These are phyloP conservation scores for Knufia fluminis DNA, from an alignment of 2,329 filamentous ascomycete genomes.

Conservation along the genomic window DNA sequence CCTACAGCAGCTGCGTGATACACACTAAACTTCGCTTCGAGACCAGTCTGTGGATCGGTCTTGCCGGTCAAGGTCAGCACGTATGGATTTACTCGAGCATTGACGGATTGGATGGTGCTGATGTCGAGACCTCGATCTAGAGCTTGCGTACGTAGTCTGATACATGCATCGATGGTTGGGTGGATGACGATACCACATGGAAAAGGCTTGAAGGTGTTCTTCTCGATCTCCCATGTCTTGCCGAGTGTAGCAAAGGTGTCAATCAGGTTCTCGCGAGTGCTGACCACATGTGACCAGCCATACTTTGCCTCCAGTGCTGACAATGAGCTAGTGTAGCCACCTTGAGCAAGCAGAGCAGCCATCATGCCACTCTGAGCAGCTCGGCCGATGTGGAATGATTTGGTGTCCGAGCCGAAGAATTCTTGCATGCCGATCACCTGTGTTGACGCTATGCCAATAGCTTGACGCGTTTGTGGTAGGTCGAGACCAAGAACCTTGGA, in stretches of 20 bases:
- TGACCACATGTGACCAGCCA: constrained; percentile 46
- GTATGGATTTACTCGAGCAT: constrained; percentile 39
- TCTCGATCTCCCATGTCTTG: constrained; percentile 41
- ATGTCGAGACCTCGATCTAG: constrained; percentile 25
- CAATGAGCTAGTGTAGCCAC: constrained; percentile 42
- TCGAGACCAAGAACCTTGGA: constrained; percentile 39
- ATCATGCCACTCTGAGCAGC: constrained; percentile 45
- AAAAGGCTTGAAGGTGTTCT: constrained; percentile 49
- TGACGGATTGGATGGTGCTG: constrained; percentile 30
- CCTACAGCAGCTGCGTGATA: constrained; percentile 46
- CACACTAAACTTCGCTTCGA: constrained; percentile 48
- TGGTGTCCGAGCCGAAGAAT: constrained; percentile 48
- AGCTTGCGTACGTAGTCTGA: constrained; percentile 32
- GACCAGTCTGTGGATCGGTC: constrained; percentile 38
- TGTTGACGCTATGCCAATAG: constrained; percentile 45
- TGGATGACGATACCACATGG: constrained; percentile 51
- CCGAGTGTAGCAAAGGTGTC: not conserved
- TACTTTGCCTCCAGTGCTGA: constrained; percentile 43
- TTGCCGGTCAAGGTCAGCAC: constrained; percentile 47
- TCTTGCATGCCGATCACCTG: constrained; percentile 47
- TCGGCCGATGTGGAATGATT: constrained; percentile 46
- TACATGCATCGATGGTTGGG: constrained; percentile 45
- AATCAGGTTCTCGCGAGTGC: constrained; percentile 19
- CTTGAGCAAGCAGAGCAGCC: constrained; percentile 37
- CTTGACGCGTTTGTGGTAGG: constrained; percentile 36